Evolutionary conservation across 257 asterid genomes (phyloP), one percentile per base, ranked within the genome.

Genomic region (Solanum microdontum): DNA sequence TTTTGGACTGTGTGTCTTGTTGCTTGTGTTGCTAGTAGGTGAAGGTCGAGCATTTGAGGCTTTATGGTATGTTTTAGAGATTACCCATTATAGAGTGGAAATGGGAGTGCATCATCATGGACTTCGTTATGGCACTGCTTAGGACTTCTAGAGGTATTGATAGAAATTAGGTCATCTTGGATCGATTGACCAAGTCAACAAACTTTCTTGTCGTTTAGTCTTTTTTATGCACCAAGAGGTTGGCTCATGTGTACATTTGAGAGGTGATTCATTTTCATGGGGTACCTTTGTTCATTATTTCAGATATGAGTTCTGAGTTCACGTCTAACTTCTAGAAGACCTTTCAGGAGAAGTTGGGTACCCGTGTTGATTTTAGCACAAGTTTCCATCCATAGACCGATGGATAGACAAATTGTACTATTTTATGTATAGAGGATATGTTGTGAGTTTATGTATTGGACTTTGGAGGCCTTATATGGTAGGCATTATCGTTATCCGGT

Each of bases 401-500:
- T 55, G 24, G 11, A 55, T 19, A 55, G 24, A 19, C 24, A 19
- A 17, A 7, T 17, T 21, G 10, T 2, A 55, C 24, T 55, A 19
- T 19, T 55, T 3, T 6, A 0, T 48, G 62, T 51, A 5, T 51
- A 51, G 23, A 51, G 62, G 0, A 51, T 51, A 51, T 55, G 64
- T 17, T 55, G 9, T 19, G 24, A 55, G 64, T 2, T 55, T 55
- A 17, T 55, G 24, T 21, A 7, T 19, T 55, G 64, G 11, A 19
- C 64, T 55, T 55, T 55, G 10, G 24, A 19, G 64, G 11, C 24
- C 4, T 1, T 55, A 55, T 55, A 55, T 19, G 0, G 64, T 55
- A 55, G 64, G 64, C 1, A 3, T 55, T 55, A 0, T 19, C 64
- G 0, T 4, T 55, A 11, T 55, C 24, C 2, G 4, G 0, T 55